phyloP scores from a whole-genome alignment of 75 land plant species.

The Pseudotsuga menziesii region DNA sequence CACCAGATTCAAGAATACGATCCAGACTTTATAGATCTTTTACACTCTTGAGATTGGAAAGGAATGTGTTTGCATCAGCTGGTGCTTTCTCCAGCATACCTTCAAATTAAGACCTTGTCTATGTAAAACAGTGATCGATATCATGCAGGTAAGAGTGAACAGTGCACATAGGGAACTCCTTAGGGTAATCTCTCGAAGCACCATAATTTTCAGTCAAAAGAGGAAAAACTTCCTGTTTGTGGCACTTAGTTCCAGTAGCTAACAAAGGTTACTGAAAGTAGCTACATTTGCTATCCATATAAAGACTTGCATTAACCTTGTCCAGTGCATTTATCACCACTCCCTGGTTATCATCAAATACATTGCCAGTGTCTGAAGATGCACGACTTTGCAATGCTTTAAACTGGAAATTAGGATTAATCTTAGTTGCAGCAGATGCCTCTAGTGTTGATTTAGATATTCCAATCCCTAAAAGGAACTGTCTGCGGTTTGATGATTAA shows the following conservation, averaged over 20 bases:
- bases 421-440: no score
- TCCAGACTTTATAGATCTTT: slow-evolving; percentile 55
- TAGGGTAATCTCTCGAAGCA: slow-evolving; percentile 95
- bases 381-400: slow-evolving; percentile 85
- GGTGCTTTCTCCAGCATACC: no score
- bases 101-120: no score
- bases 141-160: slow-evolving; percentile 93
- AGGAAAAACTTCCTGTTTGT: slow-evolving; percentile 97
- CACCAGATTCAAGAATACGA: slow-evolving; percentile 75
- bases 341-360: slow-evolving; percentile 74
- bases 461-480: slow-evolving; percentile 92
- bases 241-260: slow-evolving; percentile 84
- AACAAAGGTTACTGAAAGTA: slow-evolving; percentile 91
- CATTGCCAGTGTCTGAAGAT: slow-evolving; percentile 78
- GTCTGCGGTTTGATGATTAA: no score
- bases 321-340: slow-evolving; percentile 88
- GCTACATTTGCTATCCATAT: slow-evolving; percentile 76
- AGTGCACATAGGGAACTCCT: no score
- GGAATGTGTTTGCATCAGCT: no score
- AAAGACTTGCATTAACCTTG: no score
- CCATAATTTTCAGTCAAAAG: slow-evolving; percentile 97
- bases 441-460: slow-evolving; percentile 91
- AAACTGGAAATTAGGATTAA: slow-evolving; percentile 55
- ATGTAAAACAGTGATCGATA: slow-evolving; percentile 86
- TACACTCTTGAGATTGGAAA: slow-evolving; percentile 67